Conservation (phyloP, 306 rosid genomes). For the Sindora glabra region DNA sequence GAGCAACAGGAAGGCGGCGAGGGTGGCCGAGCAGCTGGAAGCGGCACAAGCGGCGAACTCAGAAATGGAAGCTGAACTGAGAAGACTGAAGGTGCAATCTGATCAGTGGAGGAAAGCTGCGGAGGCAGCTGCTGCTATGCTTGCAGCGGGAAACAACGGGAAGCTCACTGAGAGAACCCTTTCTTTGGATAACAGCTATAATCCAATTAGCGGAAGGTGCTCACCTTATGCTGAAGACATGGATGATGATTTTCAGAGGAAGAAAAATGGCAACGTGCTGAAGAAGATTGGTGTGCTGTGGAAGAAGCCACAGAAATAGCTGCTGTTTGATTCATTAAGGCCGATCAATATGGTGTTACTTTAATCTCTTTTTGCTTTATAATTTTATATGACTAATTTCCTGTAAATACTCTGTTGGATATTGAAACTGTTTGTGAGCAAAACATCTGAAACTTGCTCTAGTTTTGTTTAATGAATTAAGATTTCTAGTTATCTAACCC, state of each 20-base stretch:
- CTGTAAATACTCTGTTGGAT: constrained; percentile 22
- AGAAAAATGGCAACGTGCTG: constrained; percentile 92
- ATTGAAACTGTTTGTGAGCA: constrained; percentile 13
- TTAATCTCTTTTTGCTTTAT: not conserved
- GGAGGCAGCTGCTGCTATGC: constrained; percentile 93
- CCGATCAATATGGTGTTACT: constrained; percentile 6
- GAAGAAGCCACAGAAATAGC: constrained; percentile 91
- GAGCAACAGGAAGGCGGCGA: constrained; percentile 50
- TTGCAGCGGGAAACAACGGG: constrained; percentile 73
- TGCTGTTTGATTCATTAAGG: not conserved
- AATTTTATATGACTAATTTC: not conserved
- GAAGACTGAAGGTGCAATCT: constrained; percentile 81
- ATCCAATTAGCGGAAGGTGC: constrained; percentile 37
- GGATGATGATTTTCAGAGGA: constrained; percentile 72
- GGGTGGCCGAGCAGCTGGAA: constrained; percentile 73
- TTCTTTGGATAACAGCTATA: constrained; percentile 63
- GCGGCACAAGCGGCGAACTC: constrained; percentile 61
- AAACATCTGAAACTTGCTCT: not conserved
- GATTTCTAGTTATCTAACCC: not conserved
- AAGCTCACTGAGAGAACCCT: constrained; percentile 66
- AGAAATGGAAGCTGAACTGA: constrained; percentile 75
- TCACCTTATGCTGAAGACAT: constrained; percentile 54
- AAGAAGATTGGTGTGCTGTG: constrained; percentile 94
- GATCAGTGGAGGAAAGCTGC: constrained; percentile 99
- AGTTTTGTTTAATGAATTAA: constrained; percentile 2